Conservation (phyloP, 75 land plant species). For the Pinus tabuliformis region DNA sequence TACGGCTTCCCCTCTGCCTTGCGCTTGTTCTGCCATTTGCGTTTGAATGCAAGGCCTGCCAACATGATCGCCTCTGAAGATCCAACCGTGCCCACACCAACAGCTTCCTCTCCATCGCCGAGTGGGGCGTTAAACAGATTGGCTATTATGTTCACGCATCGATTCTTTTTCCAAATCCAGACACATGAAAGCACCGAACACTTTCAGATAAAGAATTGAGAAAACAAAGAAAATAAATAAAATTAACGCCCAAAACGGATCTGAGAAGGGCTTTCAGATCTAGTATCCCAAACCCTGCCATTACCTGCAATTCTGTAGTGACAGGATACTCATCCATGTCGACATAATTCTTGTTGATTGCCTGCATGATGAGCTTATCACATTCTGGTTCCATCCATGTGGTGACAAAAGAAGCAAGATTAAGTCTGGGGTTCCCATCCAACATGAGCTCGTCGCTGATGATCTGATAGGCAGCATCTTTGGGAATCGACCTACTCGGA, state of each 20-base stretch:
- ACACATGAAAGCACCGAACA: no score
- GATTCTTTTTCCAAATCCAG: conserved; percentile 31
- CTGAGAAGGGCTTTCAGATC: not conserved
- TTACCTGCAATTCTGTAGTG: conserved; percentile 63
- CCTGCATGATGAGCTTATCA: conserved; percentile 48
- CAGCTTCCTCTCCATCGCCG: conserved; percentile 32
- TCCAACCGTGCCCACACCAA: conserved; percentile 60
- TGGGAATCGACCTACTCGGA: conserved; percentile 54
- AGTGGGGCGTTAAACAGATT: conserved; percentile 58
- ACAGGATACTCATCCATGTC: conserved; percentile 80
- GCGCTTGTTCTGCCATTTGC: conserved; percentile 63
- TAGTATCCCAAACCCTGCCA: not conserved
- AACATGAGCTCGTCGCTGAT: conserved; percentile 74
- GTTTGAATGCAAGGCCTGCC: conserved; percentile 61
- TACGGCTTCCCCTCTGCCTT: conserved; percentile 51
- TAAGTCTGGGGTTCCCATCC: conserved; percentile 77
- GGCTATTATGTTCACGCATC: conserved; percentile 70
- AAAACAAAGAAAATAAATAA: no score
- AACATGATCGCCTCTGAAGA: conserved; percentile 71
- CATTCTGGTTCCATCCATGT: conserved; percentile 85
- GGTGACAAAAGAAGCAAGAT: conserved; percentile 75
- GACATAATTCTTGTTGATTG: conserved; percentile 68
- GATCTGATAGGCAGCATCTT: conserved; percentile 74
- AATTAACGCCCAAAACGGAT: not conserved
- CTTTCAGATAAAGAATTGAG: no score